A percentile compares a stretch with the other conserved stretches of the same genome.
Evolutionary conservation across 805 yeast genomes (phyloP).

Genomic region (Candida jianshihensis): DNA sequence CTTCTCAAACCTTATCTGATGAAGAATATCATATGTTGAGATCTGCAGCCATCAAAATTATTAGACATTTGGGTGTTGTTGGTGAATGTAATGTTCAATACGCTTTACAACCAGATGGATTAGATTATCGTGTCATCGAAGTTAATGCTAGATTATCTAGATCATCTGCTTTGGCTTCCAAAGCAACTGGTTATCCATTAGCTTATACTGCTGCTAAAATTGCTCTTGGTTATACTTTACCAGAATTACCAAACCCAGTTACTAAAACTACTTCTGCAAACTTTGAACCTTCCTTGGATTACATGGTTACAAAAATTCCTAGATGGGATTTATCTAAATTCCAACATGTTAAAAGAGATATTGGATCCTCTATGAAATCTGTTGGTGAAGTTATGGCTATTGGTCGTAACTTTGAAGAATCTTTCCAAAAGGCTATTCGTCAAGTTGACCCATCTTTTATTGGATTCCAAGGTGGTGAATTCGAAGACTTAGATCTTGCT

Average conservation of each 20-base stretch:
- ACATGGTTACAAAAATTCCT: slow-evolving; percentile 95
- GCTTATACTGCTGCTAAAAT: slow-evolving; percentile 98
- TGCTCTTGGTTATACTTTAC: slow-evolving; percentile 89
- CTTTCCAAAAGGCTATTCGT: slow-evolving; percentile 95
- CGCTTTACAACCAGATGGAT: slow-evolving; percentile 91
- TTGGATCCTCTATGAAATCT: slow-evolving; percentile 96
- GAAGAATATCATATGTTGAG: slow-evolving; percentile 98
- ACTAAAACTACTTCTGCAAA: slow-evolving; percentile 94
- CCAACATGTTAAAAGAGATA: slow-evolving; percentile 88
- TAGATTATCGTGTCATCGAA: slow-evolving; percentile 94
- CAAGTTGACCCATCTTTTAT: slow-evolving; percentile 87
- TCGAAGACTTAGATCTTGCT: slow-evolving; percentile 70
- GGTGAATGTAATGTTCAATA: slow-evolving; percentile 99
- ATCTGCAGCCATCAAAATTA: slow-evolving; percentile 94
- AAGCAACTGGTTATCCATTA: slow-evolving; percentile 97
- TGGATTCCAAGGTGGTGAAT: slow-evolving; percentile 86
- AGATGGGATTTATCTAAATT: slow-evolving; percentile 97
- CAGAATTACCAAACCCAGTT: slow-evolving; percentile 93
- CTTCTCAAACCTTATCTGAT: slow-evolving; percentile 94
- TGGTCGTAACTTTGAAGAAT: slow-evolving; percentile 96
- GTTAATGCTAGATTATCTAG: slow-evolving; percentile 96
- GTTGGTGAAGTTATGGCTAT: slow-evolving; percentile 99
- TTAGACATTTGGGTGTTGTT: slow-evolving; percentile 96
- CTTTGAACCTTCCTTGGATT: slow-evolving; percentile 95
- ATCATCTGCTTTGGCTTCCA: slow-evolving; percentile 96